These are phyloP conservation scores for Fagus crenata DNA, from an alignment of 306 rosid genomes.

Conservation along the genomic window DNA sequence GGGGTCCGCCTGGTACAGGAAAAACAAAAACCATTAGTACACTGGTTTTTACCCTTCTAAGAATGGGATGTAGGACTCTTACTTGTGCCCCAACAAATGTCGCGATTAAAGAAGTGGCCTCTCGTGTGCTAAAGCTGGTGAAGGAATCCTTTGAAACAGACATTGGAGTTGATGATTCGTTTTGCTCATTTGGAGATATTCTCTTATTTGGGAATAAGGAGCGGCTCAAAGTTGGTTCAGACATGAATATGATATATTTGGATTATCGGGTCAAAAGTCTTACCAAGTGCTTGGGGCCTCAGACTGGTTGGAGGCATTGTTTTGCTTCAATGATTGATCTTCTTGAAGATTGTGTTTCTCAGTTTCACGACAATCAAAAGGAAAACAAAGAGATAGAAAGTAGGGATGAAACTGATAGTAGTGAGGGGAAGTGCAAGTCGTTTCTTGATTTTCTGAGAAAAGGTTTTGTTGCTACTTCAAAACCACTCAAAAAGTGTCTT, in stretches of 20 bases:
- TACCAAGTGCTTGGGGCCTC: constrained; percentile 39
- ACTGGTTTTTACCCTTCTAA: constrained; percentile 44
- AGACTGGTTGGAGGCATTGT: constrained; percentile 55
- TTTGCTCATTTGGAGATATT: constrained; percentile 52
- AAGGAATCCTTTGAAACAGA: constrained; percentile 26
- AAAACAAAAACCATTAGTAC: constrained; percentile 62
- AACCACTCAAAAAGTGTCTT: constrained; percentile 39
- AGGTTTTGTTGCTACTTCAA: constrained; percentile 36
- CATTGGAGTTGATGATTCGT: constrained; percentile 16
- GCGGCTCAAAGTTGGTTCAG: constrained; percentile 56
- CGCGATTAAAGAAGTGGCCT: constrained; percentile 68
- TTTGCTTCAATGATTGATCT: constrained; percentile 53
- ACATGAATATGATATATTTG: constrained; percentile 53
- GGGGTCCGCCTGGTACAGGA: constrained; percentile 94
- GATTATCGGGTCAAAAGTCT: constrained; percentile 59
- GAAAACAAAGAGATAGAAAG: constrained; percentile 19
- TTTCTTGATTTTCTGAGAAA: constrained; percentile 56
- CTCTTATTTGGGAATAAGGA: constrained; percentile 66
- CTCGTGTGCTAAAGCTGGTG: constrained; percentile 52
- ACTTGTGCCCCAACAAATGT: constrained; percentile 79
- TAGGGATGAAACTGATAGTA: constrained; percentile 20
- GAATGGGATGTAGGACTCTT: constrained; percentile 54
- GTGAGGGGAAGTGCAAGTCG: constrained; percentile 26
- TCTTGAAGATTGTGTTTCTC: constrained; percentile 62
- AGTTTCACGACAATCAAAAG: constrained; percentile 43